Conservation (phyloP, 2,329 filamentous ascomycete species). For the Nothophaeocryptopus gaeumannii region DNA sequence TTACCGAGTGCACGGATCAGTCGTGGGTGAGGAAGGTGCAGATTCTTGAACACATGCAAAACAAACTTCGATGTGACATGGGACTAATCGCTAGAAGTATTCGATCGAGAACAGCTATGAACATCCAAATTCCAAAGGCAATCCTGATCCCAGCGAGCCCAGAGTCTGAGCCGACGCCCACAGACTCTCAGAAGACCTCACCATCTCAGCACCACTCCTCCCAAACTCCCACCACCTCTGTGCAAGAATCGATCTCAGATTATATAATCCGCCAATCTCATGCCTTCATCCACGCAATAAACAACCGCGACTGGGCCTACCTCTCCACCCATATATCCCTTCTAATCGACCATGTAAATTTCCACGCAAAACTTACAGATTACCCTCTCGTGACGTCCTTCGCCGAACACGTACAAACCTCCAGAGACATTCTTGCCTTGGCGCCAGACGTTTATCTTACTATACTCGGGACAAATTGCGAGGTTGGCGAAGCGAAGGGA, state of each 20-base stretch:
- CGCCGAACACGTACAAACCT: constrained; percentile 12
- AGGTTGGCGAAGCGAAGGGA: constrained; percentile 10
- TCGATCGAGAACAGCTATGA: no score
- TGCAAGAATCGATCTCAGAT: constrained; percentile 2
- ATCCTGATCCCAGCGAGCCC: constrained; percentile 13
- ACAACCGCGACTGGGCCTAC: constrained; percentile 9
- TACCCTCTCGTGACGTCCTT: constrained; percentile 7
- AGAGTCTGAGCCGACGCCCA: no score
- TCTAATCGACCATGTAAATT: constrained; percentile 9
- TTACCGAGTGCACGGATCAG: no score
- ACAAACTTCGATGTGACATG: no score
- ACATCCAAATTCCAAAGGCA: neutral
- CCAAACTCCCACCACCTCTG: constrained; percentile 5
- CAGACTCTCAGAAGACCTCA: no score
- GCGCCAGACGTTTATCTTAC: constrained; percentile 8
- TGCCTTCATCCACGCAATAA: constrained; percentile 14
- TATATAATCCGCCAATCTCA: constrained; percentile 8
- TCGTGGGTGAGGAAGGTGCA: no score
- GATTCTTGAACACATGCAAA: no score
- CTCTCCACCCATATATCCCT: no score
- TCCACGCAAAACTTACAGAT: constrained; percentile 8
- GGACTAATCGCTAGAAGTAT: no score
- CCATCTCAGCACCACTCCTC: neutral
- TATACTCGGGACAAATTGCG: constrained; percentile 5
- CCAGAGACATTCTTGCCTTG: constrained; percentile 8